phyloP scores from a whole-genome alignment of 208 protist genomes.

The Herpetomonas samuelpessoai region DNA sequence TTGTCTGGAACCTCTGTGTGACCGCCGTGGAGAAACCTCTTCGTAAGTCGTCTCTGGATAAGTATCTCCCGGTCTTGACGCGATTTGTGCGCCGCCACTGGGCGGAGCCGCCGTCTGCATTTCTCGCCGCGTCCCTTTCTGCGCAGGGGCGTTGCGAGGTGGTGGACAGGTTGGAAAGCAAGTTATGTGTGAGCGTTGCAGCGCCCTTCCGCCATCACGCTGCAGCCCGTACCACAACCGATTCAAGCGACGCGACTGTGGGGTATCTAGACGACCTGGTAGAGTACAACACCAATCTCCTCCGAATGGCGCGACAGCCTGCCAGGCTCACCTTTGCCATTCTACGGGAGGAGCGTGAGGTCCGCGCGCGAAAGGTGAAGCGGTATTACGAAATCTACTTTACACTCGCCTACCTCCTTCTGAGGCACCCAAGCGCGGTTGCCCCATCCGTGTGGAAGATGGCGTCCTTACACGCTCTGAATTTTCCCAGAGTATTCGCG shows the following conservation, averaged over 20 bases:
- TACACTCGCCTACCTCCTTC: neutral
- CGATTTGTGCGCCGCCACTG: conserved; percentile 23
- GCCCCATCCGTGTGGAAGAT: conserved; percentile 20
- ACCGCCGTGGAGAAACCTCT: conserved; percentile 14
- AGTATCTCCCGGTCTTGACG: conserved; percentile 30
- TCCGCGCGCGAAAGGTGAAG: neutral
- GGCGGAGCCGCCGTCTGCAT: neutral
- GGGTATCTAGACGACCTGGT: no score
- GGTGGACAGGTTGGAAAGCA: no score
- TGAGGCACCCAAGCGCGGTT: neutral
- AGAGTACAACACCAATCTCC: neutral
- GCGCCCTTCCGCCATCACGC: no score
- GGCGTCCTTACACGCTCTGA: neutral
- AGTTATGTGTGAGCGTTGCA: no score
- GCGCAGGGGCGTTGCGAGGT: no score
- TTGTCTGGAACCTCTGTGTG: conserved; percentile 28
- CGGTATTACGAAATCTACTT: conserved; percentile 1
- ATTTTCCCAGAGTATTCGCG: neutral
- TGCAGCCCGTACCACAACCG: no score
- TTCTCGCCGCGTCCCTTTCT: neutral
- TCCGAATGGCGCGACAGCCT: neutral
- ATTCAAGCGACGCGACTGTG: no score
- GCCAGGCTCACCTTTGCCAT: neutral
- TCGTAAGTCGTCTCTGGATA: conserved; percentile 22
- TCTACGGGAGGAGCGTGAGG: neutral